Percentiles rank a stretch among this genome's conserved stretches.
These are phyloP conservation scores for carrot (Daucus carota) DNA, from an alignment of 129 eudicot genomes.

Conservation along the genomic window DH1_v3.0 NC_030387.2:6134501-6135000, in stretches of 20 bases:
- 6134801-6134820: not conserved
- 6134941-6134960: conserved; percentile 25
- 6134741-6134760: not conserved
- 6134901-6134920: conserved; percentile 12
- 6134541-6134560: no score
- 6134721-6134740: not conserved
- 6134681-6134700: not conserved
- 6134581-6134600: no score
- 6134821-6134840: not conserved
- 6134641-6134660: no score
- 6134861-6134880: conserved; percentile 2
- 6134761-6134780: not conserved
- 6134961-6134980: conserved; percentile 28
- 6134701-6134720: not conserved
- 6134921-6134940: conserved; percentile 10
- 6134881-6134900: conserved; percentile 1
- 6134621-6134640: no score
- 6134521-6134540: no score
- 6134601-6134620: no score
- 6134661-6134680: no score
- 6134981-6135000: not conserved
- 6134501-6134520: no score
- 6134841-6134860: not conserved
- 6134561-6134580: no score
- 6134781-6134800: not conserved